phyloP scores from a whole-genome alignment of 805 yeast species.

The Tanozyma kutaoensis region DNA sequence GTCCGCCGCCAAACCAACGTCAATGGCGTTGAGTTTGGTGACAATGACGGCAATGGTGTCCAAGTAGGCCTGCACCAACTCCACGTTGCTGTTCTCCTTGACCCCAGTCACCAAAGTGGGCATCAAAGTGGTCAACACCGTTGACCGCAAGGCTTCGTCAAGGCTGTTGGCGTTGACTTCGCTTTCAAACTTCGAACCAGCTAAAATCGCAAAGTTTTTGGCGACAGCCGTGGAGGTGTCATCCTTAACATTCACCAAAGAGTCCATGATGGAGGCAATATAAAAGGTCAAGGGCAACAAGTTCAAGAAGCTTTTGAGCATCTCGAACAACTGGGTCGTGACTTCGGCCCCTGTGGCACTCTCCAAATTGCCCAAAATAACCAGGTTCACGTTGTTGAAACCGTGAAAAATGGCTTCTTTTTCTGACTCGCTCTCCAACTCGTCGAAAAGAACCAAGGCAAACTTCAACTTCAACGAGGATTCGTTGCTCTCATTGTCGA shows the following conservation, averaged over 20 bases:
- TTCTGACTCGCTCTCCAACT: conserved; percentile 13
- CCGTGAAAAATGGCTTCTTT: conserved; percentile 17
- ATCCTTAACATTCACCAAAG: conserved; percentile 21
- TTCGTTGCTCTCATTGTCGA: conserved; percentile 10
- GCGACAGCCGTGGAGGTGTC: conserved; percentile 37
- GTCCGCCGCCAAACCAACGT: conserved; percentile 14
- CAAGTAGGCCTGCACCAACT: conserved; percentile 54
- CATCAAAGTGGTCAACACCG: conserved; percentile 39
- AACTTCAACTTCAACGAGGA: conserved; percentile 36
- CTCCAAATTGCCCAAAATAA: conserved; percentile 25
- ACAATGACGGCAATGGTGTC: conserved; percentile 55
- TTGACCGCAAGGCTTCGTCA: conserved; percentile 31
- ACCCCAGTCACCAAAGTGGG: conserved; percentile 32
- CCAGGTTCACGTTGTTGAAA: conserved; percentile 20
- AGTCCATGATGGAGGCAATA: conserved; percentile 40
- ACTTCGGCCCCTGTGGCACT: conserved; percentile 11
- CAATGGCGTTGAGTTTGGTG: conserved; percentile 38
- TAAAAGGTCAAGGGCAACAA: conserved; percentile 67
- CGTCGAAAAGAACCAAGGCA: conserved; percentile 35
- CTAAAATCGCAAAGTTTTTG: conserved; percentile 46
- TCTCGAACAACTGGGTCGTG: conserved; percentile 27
- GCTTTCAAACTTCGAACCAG: conserved; percentile 54
- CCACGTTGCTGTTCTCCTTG: conserved; percentile 22
- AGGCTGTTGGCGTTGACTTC: conserved; percentile 38
- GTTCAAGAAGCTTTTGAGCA: conserved; percentile 51